Evolutionary conservation across 768 basidiomycete genomes (phyloP), one percentile per base, ranked within the genome.

Genomic region (Zangia roseola): DNA sequence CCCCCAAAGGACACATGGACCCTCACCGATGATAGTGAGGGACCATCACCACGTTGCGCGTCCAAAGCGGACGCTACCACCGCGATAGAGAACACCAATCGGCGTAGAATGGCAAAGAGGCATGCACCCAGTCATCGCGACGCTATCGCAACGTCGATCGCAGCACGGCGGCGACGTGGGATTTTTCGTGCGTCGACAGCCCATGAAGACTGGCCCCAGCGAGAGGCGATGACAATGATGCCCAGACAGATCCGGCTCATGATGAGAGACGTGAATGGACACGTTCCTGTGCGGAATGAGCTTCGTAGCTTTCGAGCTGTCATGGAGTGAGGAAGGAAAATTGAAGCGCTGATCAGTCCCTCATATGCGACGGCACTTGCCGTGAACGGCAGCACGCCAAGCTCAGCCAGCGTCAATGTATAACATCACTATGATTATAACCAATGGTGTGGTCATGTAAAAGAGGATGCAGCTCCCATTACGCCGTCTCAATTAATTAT

Each of bases 221-320:
- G 35, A 57, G 62, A 48, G 48, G 49, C 50, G 54, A 59, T 49
- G 56, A 54, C 46, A 23, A 30, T 19, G 44, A 59, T 12, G 21
- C 52, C 57, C 63, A 62, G 56, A 60, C 58, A 46, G 61, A 62
- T 19, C 62, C 60, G 53, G 52, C 62, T 65, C 62, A 50, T 43
- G 47, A 63, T 33, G 31, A 50, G 38, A 50, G 54, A 57, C 24
- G 14, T 45, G 42, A 45, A 24, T 39, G 21, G 34, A 19, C 46
- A 24, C 25, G 24, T 10, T 52, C 56, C 40, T 31, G 58, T 58
- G 33, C 43, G 58, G 49, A 40, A 43, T 45, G 58, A 58, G 54
- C 49, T 23, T 51, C 43, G 51, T 45, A 36, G 46, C 54, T 31
- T 57, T 60, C 43, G 56, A 49, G 45, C 49, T 55, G 56, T 50